Conservation (phyloP, 352 stramenopile species). For the Phytopythium mirpurense region DNA sequence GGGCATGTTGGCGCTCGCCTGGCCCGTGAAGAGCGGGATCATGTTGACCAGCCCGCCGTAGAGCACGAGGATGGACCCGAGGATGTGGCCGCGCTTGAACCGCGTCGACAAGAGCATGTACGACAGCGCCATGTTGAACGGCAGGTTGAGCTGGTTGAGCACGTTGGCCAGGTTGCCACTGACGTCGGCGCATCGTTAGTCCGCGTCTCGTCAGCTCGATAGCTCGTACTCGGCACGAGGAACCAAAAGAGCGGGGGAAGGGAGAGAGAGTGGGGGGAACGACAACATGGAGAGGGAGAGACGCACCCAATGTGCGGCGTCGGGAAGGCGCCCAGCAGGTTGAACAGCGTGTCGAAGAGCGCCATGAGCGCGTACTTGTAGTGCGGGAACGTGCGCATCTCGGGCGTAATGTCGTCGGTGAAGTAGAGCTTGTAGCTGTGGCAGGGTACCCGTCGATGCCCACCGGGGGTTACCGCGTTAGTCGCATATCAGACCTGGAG, state of each 20-base stretch:
- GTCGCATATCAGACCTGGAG: not conserved
- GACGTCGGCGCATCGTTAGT: no score
- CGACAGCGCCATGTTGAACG: slow-evolving; percentile 85
- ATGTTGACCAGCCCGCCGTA: slow-evolving; percentile 84
- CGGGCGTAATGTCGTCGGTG: slow-evolving; percentile 77
- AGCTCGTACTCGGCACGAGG: no score
- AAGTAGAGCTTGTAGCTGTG: slow-evolving; percentile 78
- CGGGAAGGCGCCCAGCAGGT: slow-evolving; percentile 76
- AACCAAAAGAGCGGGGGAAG: no score
- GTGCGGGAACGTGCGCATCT: slow-evolving; percentile 80
- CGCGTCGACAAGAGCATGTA: slow-evolving; percentile 72
- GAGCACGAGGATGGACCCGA: slow-evolving; percentile 79
- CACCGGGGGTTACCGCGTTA: no score
- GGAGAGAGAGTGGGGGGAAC: no score
- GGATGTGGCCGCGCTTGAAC: slow-evolving; percentile 81
- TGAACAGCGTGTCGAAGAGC: slow-evolving; percentile 81
- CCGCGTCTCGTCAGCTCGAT: no score
- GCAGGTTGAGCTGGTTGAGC: slow-evolving; percentile 78
- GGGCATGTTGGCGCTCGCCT: slow-evolving; percentile 61
- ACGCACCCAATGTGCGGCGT: slow-evolving; percentile 80
- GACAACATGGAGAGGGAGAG: no score
- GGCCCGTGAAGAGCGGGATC: slow-evolving; percentile 69
- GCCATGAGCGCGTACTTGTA: slow-evolving; percentile 88
- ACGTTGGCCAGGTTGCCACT: slow-evolving; percentile 85
- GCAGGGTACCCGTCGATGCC: no score